phyloP scores from a whole-genome alignment of 495 filamentous ascomycete species.

The Staphylotrichum longicolle region DNA sequence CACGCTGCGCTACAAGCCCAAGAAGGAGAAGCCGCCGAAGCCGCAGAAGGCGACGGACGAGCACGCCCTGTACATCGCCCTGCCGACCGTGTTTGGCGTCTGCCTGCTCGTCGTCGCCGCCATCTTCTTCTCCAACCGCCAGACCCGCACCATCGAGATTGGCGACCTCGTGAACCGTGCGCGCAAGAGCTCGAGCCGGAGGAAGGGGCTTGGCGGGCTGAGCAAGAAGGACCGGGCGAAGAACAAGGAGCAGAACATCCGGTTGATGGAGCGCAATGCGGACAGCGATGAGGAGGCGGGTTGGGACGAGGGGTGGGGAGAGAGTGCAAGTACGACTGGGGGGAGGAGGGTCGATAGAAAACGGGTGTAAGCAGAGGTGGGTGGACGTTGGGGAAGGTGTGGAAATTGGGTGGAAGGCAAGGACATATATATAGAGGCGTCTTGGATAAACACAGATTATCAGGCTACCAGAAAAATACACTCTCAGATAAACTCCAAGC shows the following conservation, averaged over 20 bases:
- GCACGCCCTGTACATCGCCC: conserved; percentile 38
- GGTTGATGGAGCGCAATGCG: conserved; percentile 37
- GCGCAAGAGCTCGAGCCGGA: conserved; percentile 33
- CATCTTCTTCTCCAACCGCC: conserved; percentile 41
- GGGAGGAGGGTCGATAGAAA: conserved; percentile 5
- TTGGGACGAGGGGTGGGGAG: neutral
- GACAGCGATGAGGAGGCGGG: conserved; percentile 9
- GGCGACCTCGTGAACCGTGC: conserved; percentile 40
- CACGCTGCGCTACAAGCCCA: conserved; percentile 28
- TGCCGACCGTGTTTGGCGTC: conserved; percentile 43
- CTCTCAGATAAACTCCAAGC: neutral
- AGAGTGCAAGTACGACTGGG: neutral
- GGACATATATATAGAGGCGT: neutral
- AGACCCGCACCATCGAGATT: conserved; percentile 36
- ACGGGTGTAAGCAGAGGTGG: neutral
- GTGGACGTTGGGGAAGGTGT: neutral
- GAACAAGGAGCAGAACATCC: conserved; percentile 37
- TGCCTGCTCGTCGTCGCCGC: conserved; percentile 34
- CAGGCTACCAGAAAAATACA: neutral
- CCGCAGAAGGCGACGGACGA: conserved; percentile 25
- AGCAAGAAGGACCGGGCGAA: conserved; percentile 19
- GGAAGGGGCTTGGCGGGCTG: conserved; percentile 28
- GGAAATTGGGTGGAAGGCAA: neutral
- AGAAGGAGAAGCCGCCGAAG: conserved; percentile 9
- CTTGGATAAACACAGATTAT: too few relatives aligned